Evolutionary conservation across 78 protist species (phyloP).

Genomic region (Polysphondylium violaceum): DNA sequence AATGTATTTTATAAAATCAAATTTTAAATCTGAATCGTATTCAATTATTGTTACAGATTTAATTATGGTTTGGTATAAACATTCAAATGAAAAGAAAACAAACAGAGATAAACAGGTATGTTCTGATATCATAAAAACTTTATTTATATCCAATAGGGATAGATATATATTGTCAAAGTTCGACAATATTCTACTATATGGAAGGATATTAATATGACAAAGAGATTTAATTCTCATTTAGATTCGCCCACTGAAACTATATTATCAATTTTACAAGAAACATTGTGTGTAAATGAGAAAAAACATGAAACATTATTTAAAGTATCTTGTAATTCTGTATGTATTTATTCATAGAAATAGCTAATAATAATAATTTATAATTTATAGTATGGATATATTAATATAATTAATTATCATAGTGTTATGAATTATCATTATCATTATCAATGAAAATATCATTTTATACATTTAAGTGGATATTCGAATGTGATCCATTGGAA

Average conservation of each 20-base stretch:
- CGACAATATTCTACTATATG: background rate
- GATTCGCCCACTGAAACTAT: constrained; percentile 31
- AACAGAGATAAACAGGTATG: constrained; percentile 37
- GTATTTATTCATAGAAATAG: background rate
- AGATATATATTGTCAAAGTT: background rate
- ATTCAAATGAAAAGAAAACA: background rate
- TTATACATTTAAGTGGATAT: constrained; percentile 47
- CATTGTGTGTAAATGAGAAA: constrained; percentile 14
- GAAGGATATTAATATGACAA: no score
- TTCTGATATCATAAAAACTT: background rate
- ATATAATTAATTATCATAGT: background rate
- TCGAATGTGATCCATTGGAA: constrained; percentile 47
- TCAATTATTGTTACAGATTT: constrained; percentile 22
- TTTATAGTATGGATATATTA: background rate
- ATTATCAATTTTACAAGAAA: background rate
- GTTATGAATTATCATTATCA: constrained; percentile 2
- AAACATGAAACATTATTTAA: constrained; percentile 11
- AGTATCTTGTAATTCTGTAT: background rate
- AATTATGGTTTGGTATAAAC: constrained; percentile 31
- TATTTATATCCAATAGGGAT: background rate
- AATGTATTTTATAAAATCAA: constrained; percentile 12
- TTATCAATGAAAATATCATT: constrained; percentile 36
- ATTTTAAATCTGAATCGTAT: background rate
- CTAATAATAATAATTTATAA: background rate
- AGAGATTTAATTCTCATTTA: constrained; percentile 41